Percentiles rank a stretch among this genome's conserved stretches.
phyloP scores from a whole-genome alignment of 441 rosid genomes.

The Iberis amara region DNA sequence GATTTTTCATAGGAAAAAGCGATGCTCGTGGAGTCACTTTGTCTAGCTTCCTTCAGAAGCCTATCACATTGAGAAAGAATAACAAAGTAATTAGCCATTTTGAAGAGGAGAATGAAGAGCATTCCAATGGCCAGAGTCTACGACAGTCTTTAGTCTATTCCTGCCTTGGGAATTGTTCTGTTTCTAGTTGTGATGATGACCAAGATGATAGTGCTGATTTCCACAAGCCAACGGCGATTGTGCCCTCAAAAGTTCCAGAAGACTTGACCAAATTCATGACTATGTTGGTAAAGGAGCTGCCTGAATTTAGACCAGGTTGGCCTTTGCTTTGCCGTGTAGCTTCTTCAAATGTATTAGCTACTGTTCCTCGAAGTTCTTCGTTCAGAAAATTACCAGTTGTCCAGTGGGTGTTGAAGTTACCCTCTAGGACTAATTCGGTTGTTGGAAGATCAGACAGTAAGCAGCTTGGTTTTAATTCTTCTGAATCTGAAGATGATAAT shows the following conservation, averaged over 20 bases:
- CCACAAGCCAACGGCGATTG: conserved; percentile 34
- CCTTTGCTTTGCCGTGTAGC: conserved; percentile 41
- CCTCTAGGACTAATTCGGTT: conserved; percentile 36
- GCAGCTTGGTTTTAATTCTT: conserved; percentile 27
- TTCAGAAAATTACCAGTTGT: conserved; percentile 52
- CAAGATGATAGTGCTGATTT: conserved; percentile 11
- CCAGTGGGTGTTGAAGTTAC: conserved; percentile 55
- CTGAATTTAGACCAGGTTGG: conserved; percentile 56
- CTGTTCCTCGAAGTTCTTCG: conserved; percentile 28
- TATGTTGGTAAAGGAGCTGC: conserved; percentile 33
- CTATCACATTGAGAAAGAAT: conserved; percentile 39
- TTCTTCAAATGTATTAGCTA: conserved; percentile 27
- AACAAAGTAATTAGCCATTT: conserved; percentile 37
- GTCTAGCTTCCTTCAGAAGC: conserved; percentile 44
- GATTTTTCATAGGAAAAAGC: conserved; percentile 38
- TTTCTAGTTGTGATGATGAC: conserved; percentile 12
- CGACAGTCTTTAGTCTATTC: conserved; percentile 37
- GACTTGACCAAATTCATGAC: conserved; percentile 31
- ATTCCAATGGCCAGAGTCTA: conserved; percentile 29
- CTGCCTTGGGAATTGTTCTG: conserved; percentile 39
- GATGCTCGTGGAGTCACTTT: conserved; percentile 38
- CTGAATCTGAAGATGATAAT: conserved; percentile 8
- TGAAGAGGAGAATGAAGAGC: conserved; percentile 29
- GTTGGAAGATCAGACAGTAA: conserved; percentile 26
- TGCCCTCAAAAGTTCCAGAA: conserved; percentile 35